Conservation (phyloP, 768 basidiomycete genomes). For the Erythrobasidium yunnanense region DNA sequence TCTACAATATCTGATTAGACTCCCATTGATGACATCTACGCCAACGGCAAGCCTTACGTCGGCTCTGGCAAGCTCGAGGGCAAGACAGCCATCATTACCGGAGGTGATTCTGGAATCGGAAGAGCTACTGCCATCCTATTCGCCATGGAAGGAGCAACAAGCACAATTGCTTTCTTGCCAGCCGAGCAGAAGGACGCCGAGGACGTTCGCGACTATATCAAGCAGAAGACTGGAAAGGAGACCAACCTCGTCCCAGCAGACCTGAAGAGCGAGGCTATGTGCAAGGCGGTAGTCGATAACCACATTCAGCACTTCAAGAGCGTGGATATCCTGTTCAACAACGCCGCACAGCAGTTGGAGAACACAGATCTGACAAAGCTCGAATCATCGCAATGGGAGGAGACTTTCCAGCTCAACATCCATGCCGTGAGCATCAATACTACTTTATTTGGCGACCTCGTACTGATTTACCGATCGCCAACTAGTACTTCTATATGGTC, state of each 20-base stretch:
- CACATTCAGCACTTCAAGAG: conserved; percentile 47
- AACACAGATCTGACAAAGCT: conserved; percentile 35
- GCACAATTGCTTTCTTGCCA: conserved; percentile 48
- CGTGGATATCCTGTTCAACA: conserved; percentile 55
- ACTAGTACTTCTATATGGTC: conserved; percentile 47
- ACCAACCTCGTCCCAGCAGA: conserved; percentile 15
- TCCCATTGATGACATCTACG: conserved; percentile 26
- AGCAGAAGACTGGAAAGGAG: conserved; percentile 42
- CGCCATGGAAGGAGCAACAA: conserved; percentile 45
- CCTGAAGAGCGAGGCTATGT: conserved; percentile 41
- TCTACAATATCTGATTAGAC: not conserved
- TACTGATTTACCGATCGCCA: conserved; percentile 10
- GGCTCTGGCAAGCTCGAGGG: conserved; percentile 46
- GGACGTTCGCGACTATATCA: conserved; percentile 37
- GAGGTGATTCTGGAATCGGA: conserved; percentile 45
- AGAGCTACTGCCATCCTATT: conserved; percentile 45
- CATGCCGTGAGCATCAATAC: conserved; percentile 21
- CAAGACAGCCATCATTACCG: conserved; percentile 48
- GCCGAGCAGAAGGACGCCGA: conserved; percentile 53
- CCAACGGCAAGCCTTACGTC: conserved; percentile 29
- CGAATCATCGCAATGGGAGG: conserved; percentile 34
- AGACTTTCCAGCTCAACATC: conserved; percentile 36
- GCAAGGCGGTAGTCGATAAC: conserved; percentile 47
- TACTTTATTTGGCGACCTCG: no score
- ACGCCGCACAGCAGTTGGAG: conserved; percentile 47